Evolutionary conservation across 805 yeast species (phyloP).

Genomic region (Starmerella stigmatis): DNA sequence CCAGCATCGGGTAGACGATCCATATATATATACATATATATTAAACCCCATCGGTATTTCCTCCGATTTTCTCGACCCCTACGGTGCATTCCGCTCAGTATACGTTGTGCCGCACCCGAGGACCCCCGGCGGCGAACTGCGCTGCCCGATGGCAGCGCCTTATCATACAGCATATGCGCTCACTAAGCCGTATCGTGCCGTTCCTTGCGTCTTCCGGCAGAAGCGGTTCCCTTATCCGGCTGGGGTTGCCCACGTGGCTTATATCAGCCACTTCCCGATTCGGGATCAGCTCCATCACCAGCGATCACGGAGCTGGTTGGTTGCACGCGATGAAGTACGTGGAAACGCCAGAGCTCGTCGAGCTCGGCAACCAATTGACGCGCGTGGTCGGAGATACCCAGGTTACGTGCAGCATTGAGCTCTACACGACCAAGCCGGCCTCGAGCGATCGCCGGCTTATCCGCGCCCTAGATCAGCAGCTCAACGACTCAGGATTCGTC

Average conservation of each 20-base stretch:
- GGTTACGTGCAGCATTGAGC: conserved; percentile 81
- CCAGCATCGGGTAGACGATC: too few species aligned
- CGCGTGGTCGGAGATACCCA: conserved; percentile 67
- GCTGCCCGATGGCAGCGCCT: conserved; percentile 1
- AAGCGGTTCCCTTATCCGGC: not conserved
- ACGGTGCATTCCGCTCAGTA: too few species aligned
- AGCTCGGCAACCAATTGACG: conserved; percentile 73
- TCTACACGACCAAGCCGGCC: conserved; percentile 88
- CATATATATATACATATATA: too few species aligned
- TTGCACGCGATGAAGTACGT: conserved; percentile 48
- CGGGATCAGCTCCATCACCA: conserved; percentile 1
- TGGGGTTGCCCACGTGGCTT: conserved; percentile 3
- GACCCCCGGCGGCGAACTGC: not conserved
- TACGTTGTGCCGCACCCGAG: too few species aligned
- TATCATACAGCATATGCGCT: conserved; percentile 6
- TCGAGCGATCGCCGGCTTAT: conserved; percentile 81
- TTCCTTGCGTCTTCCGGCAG: not conserved
- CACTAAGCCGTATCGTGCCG: conserved; percentile 2
- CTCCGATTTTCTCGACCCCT: too few species aligned
- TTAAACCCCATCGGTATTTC: too few species aligned
- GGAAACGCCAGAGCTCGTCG: conserved; percentile 86
- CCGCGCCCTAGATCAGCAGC: conserved; percentile 74
- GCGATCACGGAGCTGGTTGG: not conserved
- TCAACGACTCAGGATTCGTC: conserved; percentile 34
- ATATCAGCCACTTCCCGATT: conserved; percentile 8